Percentiles rank a stretch among this genome's conserved stretches.
Conservation (phyloP, 768 basidiomycete species). For the Kwoniella heveanensis region DNA sequence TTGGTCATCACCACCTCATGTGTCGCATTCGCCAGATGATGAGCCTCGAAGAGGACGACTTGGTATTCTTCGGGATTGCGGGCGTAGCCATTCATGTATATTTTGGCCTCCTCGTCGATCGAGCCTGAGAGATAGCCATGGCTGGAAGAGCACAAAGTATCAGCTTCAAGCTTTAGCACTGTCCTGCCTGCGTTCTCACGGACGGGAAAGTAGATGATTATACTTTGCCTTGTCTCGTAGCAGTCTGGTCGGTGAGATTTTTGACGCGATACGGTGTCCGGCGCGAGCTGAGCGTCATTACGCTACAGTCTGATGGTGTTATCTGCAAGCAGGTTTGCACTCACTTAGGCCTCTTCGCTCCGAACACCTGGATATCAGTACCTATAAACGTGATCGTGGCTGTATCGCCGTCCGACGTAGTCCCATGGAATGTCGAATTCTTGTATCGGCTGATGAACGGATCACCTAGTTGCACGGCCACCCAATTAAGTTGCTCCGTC, state of each 20-base stretch:
- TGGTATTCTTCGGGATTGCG: slow-evolving; percentile 11
- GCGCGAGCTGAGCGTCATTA: too few species aligned
- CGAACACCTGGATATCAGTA: slow-evolving; percentile 8
- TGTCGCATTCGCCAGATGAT: slow-evolving; percentile 5
- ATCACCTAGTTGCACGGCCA: too few species aligned
- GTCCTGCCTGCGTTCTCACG: too few species aligned
- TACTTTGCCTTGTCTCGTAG: too few species aligned
- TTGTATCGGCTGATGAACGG: slow-evolving; percentile 7
- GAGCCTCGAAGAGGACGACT: slow-evolving; percentile 6
- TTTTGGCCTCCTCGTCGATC: slow-evolving; percentile 1
- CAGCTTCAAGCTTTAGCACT: too few species aligned
- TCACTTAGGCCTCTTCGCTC: slow-evolving; percentile 12
- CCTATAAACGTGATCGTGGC: slow-evolving; percentile 10
- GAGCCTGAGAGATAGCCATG: slow-evolving; percentile 11
- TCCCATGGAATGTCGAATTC: slow-evolving; percentile 11
- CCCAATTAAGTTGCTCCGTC: too few species aligned
- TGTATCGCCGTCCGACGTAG: slow-evolving; percentile 7
- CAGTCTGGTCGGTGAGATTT: too few species aligned
- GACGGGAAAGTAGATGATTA: too few species aligned
- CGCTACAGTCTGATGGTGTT: too few species aligned
- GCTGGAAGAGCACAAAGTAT: neutral
- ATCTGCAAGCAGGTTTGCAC: neutral
- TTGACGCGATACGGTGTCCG: too few species aligned
- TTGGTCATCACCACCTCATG: slow-evolving; percentile 16
- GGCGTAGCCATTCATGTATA: slow-evolving; percentile 12